Evolutionary conservation across 2,329 filamentous ascomycete species (phyloP).

Genomic region (Microascus cirrosus): DNA sequence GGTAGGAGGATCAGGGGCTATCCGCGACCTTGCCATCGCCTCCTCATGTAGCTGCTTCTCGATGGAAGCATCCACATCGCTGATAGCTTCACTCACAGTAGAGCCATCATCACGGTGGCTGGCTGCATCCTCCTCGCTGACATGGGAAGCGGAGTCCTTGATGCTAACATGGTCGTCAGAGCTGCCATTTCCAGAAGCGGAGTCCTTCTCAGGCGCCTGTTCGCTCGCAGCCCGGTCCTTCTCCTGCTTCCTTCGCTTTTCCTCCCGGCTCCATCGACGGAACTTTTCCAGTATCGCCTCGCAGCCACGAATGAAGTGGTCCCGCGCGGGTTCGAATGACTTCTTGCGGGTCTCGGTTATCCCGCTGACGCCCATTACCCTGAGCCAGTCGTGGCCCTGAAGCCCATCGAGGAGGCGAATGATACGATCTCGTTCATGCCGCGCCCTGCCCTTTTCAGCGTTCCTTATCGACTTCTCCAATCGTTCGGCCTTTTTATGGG

Average conservation of each 20-base stretch:
- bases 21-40: conserved; percentile 42
- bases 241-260: conserved; percentile 70
- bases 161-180: not conserved
- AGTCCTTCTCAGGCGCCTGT: conserved; percentile 8
- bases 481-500: conserved; percentile 48
- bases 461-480: conserved; percentile 53
- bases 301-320: conserved; percentile 77
- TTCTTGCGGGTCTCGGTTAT: conserved; percentile 79
- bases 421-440: conserved; percentile 57
- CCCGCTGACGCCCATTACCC: conserved; percentile 78
- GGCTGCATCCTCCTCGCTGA: conserved; percentile 10
- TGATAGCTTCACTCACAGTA: conserved; percentile 3
- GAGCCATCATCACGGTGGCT: conserved; percentile 8
- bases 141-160: conserved; percentile 2
- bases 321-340: conserved; percentile 73
- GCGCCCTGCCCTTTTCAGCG: conserved; percentile 51
- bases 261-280: conserved; percentile 75
- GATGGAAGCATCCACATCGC: conserved; percentile 57
- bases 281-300: conserved; percentile 79
- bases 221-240: conserved; percentile 48
- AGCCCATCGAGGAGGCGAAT: conserved; percentile 65
- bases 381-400: conserved; percentile 85
- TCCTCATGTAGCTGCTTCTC: conserved; percentile 69
- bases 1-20: conserved; percentile 20
- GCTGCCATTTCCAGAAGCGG: conserved; percentile 4